Conservation (phyloP, 1,284 basidiomycete genomes). For the Porodaedalea pini region DNA sequence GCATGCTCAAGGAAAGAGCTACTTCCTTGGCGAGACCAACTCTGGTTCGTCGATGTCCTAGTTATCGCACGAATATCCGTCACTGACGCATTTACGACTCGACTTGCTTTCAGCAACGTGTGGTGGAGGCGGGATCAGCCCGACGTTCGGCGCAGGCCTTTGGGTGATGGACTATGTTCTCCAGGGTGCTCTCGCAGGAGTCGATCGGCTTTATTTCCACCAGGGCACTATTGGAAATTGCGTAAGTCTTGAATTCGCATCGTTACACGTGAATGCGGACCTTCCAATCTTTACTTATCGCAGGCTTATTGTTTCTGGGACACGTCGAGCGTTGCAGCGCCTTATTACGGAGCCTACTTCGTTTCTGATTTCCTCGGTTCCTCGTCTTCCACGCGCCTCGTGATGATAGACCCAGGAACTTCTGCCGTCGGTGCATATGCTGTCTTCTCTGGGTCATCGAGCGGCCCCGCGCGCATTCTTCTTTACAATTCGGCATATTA, state of each 20-base stretch:
- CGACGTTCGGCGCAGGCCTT: slow-evolving; percentile 41
- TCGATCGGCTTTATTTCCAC: slow-evolving; percentile 43
- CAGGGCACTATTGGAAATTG: slow-evolving; percentile 43
- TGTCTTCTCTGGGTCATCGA: slow-evolving; percentile 29
- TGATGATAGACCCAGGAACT: slow-evolving; percentile 37
- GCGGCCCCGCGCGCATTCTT: slow-evolving; percentile 32
- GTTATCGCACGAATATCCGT: background rate
- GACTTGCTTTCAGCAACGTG: slow-evolving; percentile 34
- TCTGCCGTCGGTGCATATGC: slow-evolving; percentile 36
- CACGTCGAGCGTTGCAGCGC: slow-evolving; percentile 32
- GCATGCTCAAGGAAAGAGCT: slow-evolving; percentile 34
- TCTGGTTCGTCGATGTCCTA: slow-evolving; percentile 31
- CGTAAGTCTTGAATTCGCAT: slow-evolving; percentile 28
- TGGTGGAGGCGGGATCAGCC: slow-evolving; percentile 42
- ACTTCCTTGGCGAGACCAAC: slow-evolving; percentile 45
- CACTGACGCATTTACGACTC: background rate
- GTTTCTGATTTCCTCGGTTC: slow-evolving; percentile 38
- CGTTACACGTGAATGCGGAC: too few relatives aligned
- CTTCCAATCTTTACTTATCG: background rate
- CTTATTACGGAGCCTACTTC: slow-evolving; percentile 41
- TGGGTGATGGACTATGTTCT: slow-evolving; percentile 47
- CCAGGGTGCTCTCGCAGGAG: slow-evolving; percentile 38
- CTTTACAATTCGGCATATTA: slow-evolving; percentile 39
- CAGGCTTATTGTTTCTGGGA: slow-evolving; percentile 44
- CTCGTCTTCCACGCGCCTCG: slow-evolving; percentile 27